Base-by-base conservation (phyloP, 2,329 filamentous ascomycete genomes). In the Cordyceps tenuipes region DNA sequence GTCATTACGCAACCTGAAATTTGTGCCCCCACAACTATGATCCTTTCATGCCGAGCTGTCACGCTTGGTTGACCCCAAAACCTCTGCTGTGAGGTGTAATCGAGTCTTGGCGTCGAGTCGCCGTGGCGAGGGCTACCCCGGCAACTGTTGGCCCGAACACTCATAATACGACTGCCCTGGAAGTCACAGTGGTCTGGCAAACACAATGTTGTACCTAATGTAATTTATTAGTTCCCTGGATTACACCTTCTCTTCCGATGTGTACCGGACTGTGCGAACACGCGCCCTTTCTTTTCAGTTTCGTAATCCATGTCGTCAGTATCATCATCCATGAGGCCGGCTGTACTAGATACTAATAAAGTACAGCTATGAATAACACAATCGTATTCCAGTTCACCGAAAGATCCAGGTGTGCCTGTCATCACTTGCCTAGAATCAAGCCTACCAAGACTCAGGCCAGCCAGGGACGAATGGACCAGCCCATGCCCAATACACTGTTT, bases 1-100 rank as follows among this genome's bases (percentile, higher is more conserved):
- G 69, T 0, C 72, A 76, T 29, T 74, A 72, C 61, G 68, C 70
- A 15, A 68, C 68, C 1, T 71, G 65, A 67, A 55, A 31, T 10
- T n/a, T 43, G 13, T 8, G 34, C 21, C 8, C 17, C 19, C 19
- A 29, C 15, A 5, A 3, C 3, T 19, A 49, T 15, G 17, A 47
- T 47, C 10, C 34, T 13, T 13, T n/a, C 15, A n/a, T 23, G 3
- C 51, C 13, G 5, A 43, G 23, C 21, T 13, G 17, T 13, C n/a
- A 2, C 15, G 19, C 36, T 29, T 19, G 34, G 21, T 9, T 43
- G 36, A 43, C 7, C 3, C 5, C 21, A 5, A 17, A 29, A 4
- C 17, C 13, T 49, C 29, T 1, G 23, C 15, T 13, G 3, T 36
- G 5, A 13, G 2, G 26, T 15, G 4, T 8, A 15, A 15, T 21